Evolutionary conservation across 352 stramenopile species (phyloP).

Genomic region (Globisporangium spinosum): DNA sequence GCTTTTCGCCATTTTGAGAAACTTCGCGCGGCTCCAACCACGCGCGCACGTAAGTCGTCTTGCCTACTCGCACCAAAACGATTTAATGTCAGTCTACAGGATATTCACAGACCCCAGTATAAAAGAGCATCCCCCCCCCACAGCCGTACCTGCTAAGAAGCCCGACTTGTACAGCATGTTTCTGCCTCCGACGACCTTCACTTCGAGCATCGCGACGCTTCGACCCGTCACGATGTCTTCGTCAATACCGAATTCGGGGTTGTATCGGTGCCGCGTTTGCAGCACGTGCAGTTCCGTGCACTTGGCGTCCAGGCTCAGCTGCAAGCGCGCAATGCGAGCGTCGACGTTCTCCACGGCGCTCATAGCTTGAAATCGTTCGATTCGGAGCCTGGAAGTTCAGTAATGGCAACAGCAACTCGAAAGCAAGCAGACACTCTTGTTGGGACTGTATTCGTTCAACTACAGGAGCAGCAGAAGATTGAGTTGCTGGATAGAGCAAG

Average conservation of each 20-base stretch:
- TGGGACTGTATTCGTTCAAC: too few species aligned
- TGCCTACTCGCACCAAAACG: conserved; percentile 13
- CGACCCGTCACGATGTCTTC: conserved; percentile 35
- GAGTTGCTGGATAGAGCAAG: neutral
- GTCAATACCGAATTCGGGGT: conserved; percentile 43
- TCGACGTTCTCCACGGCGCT: conserved; percentile 70
- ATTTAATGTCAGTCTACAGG: neutral
- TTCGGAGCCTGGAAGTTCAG: neutral
- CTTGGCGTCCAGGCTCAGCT: conserved; percentile 44
- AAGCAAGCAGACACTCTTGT: neutral
- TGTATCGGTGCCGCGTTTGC: conserved; percentile 47
- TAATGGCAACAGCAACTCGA: neutral
- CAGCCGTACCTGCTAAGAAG: conserved; percentile 32
- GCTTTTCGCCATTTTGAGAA: conserved; percentile 20
- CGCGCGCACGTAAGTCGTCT: conserved; percentile 49
- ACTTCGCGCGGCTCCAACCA: conserved; percentile 31
- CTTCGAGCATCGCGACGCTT: conserved; percentile 44
- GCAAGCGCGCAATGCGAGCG: conserved; percentile 45
- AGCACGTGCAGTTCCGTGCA: conserved; percentile 38
- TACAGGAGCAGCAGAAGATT: neutral
- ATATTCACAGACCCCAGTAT: neutral
- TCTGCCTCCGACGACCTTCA: conserved; percentile 37
- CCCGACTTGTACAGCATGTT: conserved; percentile 46
- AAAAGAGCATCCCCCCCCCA: neutral
- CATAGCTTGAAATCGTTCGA: conserved; percentile 23